Evolutionary conservation across 2,329 filamentous ascomycete genomes (phyloP), one percentile per base, ranked within the genome.

Genomic region (Colletotrichum godetiae): DNA sequence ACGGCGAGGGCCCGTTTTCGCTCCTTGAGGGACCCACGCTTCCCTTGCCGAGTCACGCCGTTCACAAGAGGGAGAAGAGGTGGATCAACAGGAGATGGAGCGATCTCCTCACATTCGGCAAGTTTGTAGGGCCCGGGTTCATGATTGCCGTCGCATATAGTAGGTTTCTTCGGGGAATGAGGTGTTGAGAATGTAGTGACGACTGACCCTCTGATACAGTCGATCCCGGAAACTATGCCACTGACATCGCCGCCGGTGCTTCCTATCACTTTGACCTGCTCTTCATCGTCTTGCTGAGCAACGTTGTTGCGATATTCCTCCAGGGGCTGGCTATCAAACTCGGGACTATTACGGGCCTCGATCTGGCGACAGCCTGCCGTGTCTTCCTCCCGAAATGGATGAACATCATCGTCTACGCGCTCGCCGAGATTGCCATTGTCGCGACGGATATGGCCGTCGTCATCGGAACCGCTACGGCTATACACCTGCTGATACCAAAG

Each of bases 391-490:
- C 92, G 1, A 84, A 83, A 76, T 94, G 92, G 92, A 80, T 93
- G 68, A 92, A 91, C 74, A 86, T 88, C 33, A 78, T 85, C 24
- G 83, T 94, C 4, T 94, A 93, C 77, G 80, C 86, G 29, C 83
- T 93, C 75, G 88, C 91, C 1, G 92, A 94, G 79, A 82, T 87
- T 6, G 91, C 92, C 74, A 94, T 94, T 70, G 90, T 94, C 67
- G 92, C 92, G 1, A 94, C 92, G 0, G 92, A 94, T 78, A 90
- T 94, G 76, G 92, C 92, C 68, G 92, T 93, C 84, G 92, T 93
- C 31, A 93, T 94, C 75, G 92, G 92, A 61, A 92, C 91, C 13
- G 92, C 92, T 15, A 93, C 93, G 74, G 92, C 90, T 1, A 82
- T 94, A 55, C 93, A 93, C 76, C 83, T 94, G 19, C 84, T 94